Percentiles rank a stretch among this genome's conserved stretches.
These are phyloP conservation scores for Fusarium devonianum DNA, from an alignment of 2,329 filamentous ascomycete species.

Conservation along the genomic window DNA sequence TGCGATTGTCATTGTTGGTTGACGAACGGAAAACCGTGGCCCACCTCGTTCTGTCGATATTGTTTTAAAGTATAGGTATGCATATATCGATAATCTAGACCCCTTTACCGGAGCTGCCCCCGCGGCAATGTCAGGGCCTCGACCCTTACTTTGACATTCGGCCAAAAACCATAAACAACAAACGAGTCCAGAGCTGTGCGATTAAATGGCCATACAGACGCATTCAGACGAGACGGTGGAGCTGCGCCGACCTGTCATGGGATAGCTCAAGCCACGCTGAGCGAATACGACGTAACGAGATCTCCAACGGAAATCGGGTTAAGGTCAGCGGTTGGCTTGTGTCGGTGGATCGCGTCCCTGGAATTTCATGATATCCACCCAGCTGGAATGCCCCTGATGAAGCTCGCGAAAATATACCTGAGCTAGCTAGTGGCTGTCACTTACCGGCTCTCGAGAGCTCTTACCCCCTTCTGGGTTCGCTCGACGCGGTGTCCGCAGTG, in stretches of 20 bases:
- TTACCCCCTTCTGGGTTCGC: background rate
- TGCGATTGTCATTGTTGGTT: too few relatives aligned
- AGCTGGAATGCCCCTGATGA: too few relatives aligned
- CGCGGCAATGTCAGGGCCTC: background rate
- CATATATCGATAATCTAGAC: background rate
- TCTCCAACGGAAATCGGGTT: too few relatives aligned
- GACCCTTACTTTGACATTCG: background rate
- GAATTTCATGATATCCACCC: background rate
- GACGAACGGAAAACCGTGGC: too few relatives aligned
- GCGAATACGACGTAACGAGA: too few relatives aligned
- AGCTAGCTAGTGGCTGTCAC: conserved; percentile 3
- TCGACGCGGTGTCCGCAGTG: conserved; percentile 7
- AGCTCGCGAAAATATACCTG: too few relatives aligned
- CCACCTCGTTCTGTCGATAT: background rate
- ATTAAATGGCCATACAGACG: background rate
- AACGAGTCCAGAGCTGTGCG: background rate
- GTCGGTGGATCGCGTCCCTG: background rate
- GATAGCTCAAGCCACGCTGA: conserved; percentile 1
- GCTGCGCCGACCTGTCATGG: background rate
- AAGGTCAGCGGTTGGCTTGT: too few relatives aligned
- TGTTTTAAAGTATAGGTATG: too few relatives aligned
- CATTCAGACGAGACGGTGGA: conserved; percentile 2
- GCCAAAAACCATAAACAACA: background rate
- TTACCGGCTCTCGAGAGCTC: background rate
- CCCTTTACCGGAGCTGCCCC: too few relatives aligned